phyloP scores from a whole-genome alignment of 257 asterid species.

The Thymus quinquecostatus region DNA sequence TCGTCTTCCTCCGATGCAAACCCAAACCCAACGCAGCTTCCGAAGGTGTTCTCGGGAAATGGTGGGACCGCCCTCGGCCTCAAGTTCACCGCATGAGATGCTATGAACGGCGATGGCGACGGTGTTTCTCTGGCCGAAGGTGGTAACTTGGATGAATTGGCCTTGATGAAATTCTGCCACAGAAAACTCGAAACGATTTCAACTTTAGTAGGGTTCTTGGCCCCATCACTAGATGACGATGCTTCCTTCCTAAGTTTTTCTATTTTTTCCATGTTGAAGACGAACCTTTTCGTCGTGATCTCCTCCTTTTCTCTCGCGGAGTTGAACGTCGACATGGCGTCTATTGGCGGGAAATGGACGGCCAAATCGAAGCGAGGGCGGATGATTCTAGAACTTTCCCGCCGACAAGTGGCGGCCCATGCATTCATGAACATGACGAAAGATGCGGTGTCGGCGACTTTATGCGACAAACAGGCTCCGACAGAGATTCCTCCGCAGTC shows the following conservation, averaged over 20 bases:
- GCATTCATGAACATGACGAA: constrained; percentile 16
- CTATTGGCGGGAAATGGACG: background rate
- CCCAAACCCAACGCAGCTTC: background rate
- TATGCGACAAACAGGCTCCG: constrained; percentile 27
- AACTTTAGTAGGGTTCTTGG: background rate
- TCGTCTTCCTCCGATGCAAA: background rate
- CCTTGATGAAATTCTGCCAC: background rate
- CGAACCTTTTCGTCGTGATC: constrained; percentile 3
- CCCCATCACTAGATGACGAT: too few relatives aligned
- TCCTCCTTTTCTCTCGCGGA: too few relatives aligned
- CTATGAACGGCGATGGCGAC: background rate
- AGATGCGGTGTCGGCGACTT: background rate
- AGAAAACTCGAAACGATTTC: constrained; percentile 17
- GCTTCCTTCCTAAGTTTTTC: background rate
- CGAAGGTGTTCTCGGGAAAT: background rate
- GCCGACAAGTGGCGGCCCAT: constrained; percentile 13
- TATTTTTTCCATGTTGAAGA: background rate
- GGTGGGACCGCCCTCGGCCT: constrained; percentile 1
- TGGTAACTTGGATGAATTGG: too few relatives aligned
- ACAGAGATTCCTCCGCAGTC: constrained; percentile 25
- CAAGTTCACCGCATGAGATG: background rate
- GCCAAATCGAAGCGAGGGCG: constrained; percentile 11
- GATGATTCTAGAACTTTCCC: background rate
- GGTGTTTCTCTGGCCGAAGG: background rate
- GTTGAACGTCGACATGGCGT: too few relatives aligned